Conservation (phyloP, 1,284 basidiomycete genomes). For the Fomitopsis betulina region DNA sequence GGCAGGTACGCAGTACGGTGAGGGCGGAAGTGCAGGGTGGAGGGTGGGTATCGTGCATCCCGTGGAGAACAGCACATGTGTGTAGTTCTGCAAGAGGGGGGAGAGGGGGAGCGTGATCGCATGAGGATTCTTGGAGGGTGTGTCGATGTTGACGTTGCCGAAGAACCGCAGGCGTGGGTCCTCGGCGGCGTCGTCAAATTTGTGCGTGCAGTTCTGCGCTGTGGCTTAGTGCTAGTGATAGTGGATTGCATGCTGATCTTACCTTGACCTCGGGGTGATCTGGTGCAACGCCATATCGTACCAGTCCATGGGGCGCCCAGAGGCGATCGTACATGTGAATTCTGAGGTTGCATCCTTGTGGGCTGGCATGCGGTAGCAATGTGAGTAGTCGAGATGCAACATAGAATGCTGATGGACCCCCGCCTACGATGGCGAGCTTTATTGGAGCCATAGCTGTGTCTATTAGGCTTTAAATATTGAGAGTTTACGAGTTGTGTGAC, state of each 20-base stretch:
- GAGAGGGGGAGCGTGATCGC: conserved; percentile 52
- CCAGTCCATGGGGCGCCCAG: conserved; percentile 93
- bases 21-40: conserved; percentile 50
- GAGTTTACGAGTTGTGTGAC: not conserved
- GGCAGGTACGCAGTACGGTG: conserved; percentile 66
- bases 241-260: conserved; percentile 16
- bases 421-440: conserved; percentile 82
- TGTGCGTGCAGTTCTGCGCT: conserved; percentile 90
- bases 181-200: conserved; percentile 76
- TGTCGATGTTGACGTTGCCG: conserved; percentile 83
- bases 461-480: no score
- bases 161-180: conserved; percentile 86
- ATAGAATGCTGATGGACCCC: conserved; percentile 95
- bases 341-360: conserved; percentile 39
- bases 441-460: conserved; percentile 29
- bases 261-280: conserved; percentile 99
- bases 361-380: conserved; percentile 42
- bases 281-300: conserved; percentile 95
- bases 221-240: not conserved
- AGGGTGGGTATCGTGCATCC: conserved; percentile 67
- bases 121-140: conserved; percentile 38
- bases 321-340: conserved; percentile 93
- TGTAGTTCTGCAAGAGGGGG: conserved; percentile 64
- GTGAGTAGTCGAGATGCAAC: conserved; percentile 81
- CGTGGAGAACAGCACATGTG: conserved; percentile 78